Evolutionary conservation across 768 basidiomycete genomes (phyloP).

Genomic region (Tricholoma flavovirens): DNA sequence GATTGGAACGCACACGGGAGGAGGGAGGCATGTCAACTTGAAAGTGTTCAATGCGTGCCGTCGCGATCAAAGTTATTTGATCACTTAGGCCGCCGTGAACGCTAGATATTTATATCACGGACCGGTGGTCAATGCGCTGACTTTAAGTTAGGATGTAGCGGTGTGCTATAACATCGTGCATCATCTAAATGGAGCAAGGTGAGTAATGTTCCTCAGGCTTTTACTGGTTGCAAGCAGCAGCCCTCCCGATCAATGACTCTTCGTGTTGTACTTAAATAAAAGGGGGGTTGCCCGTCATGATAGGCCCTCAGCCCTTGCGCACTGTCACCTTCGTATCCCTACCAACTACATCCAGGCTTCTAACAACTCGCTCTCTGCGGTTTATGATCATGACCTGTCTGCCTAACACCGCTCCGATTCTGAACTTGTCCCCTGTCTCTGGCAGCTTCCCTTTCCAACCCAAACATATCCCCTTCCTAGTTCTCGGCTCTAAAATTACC

Average conservation of each 20-base stretch:
- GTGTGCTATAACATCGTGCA: no score
- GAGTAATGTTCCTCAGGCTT: background rate
- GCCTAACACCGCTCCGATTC: slow-evolving; percentile 21
- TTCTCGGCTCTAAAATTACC: slow-evolving; percentile 21
- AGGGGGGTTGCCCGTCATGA: background rate
- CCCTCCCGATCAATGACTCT: no score
- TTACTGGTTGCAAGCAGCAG: background rate
- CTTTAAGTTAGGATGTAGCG: background rate
- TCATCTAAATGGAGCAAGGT: no score
- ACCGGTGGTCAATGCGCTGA: background rate
- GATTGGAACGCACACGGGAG: no score
- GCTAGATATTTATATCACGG: no score
- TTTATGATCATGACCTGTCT: slow-evolving; percentile 7
- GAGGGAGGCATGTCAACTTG: no score
- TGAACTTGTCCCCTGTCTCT: slow-evolving; percentile 29
- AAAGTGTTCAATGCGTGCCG: no score
- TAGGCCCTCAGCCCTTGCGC: background rate
- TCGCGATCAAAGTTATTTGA: no score
- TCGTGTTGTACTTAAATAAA: no score
- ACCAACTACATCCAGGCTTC: background rate
- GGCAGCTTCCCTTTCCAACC: slow-evolving; percentile 32
- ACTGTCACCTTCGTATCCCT: background rate
- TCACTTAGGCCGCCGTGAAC: no score
- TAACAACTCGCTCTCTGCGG: background rate
- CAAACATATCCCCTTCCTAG: slow-evolving; percentile 29